These are phyloP conservation scores for Termitomyces sp. DNA, from an alignment of 768 basidiomycete species.

Conservation along the genomic window DNA sequence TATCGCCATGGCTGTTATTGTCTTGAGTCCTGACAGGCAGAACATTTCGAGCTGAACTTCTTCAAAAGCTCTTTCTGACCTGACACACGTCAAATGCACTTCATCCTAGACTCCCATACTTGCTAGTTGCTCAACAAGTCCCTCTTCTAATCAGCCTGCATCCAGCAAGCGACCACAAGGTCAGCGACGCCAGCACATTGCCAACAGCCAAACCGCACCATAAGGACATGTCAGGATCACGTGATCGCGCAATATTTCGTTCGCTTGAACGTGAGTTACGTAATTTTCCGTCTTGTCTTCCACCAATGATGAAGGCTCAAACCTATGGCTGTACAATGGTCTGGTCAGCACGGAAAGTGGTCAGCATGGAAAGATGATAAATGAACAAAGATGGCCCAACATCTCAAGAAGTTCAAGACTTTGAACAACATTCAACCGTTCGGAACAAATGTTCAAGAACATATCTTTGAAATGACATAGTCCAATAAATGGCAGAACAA, in stretches of 20 bases:
- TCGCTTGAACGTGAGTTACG: not conserved
- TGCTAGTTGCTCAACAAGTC: not conserved
- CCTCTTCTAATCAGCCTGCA: too few relatives aligned
- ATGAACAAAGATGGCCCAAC: not conserved
- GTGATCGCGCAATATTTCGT: too few relatives aligned
- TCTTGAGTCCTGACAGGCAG: not conserved
- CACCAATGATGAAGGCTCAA: not conserved
- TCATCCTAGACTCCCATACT: not conserved
- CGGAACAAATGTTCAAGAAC: not conserved
- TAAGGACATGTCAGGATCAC: not conserved
- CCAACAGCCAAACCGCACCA: too few relatives aligned
- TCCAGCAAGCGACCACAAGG: not conserved
- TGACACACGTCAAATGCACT: not conserved
- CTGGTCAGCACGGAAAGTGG: not conserved
- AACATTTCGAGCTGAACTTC: not conserved
- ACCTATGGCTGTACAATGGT: not conserved
- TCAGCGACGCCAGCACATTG: not conserved
- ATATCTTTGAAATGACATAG: not conserved
- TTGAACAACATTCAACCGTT: not conserved
- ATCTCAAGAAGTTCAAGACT: not conserved
- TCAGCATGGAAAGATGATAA: not conserved
- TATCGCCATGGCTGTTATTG: not conserved
- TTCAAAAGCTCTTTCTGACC: not conserved
- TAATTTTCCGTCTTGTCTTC: not conserved
- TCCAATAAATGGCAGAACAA: not conserved